Percentiles rank a stretch among this genome's conserved stretches.
phyloP scores from a whole-genome alignment of 352 stramenopile species.

The Pythium coloratum region DNA sequence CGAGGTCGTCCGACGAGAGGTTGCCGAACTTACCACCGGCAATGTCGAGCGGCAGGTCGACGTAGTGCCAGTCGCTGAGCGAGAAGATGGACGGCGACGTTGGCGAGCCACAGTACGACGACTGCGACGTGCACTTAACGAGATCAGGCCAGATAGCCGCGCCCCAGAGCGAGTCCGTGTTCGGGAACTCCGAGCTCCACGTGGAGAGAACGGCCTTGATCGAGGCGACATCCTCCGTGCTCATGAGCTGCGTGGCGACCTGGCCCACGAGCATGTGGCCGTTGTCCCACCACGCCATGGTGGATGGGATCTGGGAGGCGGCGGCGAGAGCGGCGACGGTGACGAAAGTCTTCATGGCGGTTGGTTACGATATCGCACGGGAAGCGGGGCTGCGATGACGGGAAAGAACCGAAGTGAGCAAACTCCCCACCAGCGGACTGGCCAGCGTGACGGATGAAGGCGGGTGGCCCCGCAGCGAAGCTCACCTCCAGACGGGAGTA shows the following conservation, averaged over 20 bases:
- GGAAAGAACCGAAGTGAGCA: conserved; percentile 19
- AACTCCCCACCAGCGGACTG: not conserved
- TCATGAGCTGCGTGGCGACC: conserved; percentile 33
- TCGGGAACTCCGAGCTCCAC: conserved; percentile 33
- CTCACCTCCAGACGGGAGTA: not conserved
- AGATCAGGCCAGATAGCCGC: conserved; percentile 40
- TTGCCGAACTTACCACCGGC: conserved; percentile 40
- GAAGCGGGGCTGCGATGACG: conserved; percentile 6
- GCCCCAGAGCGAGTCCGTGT: conserved; percentile 32
- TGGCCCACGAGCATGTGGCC: conserved; percentile 38
- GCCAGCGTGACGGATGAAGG: not conserved
- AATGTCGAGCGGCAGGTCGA: conserved; percentile 59
- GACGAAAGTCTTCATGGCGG: conserved; percentile 23
- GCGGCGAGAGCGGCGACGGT: conserved; percentile 15
- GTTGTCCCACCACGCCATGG: conserved; percentile 36
- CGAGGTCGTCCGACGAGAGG: conserved; percentile 37
- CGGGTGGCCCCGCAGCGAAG: not conserved
- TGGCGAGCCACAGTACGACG: conserved; percentile 17
- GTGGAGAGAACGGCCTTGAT: conserved; percentile 28
- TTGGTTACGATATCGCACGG: not conserved
- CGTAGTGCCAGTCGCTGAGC: conserved; percentile 72
- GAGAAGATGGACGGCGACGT: conserved; percentile 41
- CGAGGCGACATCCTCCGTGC: conserved; percentile 22
- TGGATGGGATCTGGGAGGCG: conserved; percentile 15
- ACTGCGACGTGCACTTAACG: conserved; percentile 33